Evolutionary conservation across 139 green algal species (phyloP), one percentile per base, ranked within the genome.

Genomic region (Klebsormidium nitens): DNA sequence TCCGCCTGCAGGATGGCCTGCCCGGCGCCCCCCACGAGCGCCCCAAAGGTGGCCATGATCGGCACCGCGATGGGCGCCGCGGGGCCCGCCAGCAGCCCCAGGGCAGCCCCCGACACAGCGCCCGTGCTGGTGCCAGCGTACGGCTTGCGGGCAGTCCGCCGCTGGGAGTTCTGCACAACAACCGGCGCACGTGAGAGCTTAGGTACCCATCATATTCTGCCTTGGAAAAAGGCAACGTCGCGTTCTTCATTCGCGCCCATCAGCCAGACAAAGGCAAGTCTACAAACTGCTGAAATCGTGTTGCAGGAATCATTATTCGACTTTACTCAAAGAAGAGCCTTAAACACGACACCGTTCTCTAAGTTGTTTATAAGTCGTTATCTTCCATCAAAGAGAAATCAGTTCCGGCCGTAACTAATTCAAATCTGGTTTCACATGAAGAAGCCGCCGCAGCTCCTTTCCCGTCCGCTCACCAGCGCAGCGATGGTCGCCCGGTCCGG

Each of bases 1-100:
- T 80, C 29, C 2, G 75, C 66, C 48, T 87, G 77, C 62, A 83
- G 47, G 56, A 85, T 82, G 14, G 89, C 44, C 60, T 89, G 78
- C 64, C 26, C 77, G 60, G 5, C 78, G 55, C 66, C 66, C 26
- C 66, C 66, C 32, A 74, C 68, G 6, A 76, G 34, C 44, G 68
- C 70, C 8, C 70, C 70, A 50, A 77, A 57, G 17, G 70, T 72
- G 29, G 70, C 70, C 59, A 77, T 72, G 40, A 77, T 46, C 5
- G 70, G 70, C 28, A 77, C 48, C 14, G 49, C 58, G 14, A 77
- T 29, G 29, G 70, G 70, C 32, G 60, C 59, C 0, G 60, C 60
- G 23, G 70, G 70, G 34, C 50, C 52, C 2, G 52, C 70, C 44
- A 77, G 42, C 23, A 71, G 59, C 5, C 70, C 70, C 29, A 77